Conservation (phyloP, 2,329 filamentous ascomycete genomes). For the Ascochyta lentis region DNA sequence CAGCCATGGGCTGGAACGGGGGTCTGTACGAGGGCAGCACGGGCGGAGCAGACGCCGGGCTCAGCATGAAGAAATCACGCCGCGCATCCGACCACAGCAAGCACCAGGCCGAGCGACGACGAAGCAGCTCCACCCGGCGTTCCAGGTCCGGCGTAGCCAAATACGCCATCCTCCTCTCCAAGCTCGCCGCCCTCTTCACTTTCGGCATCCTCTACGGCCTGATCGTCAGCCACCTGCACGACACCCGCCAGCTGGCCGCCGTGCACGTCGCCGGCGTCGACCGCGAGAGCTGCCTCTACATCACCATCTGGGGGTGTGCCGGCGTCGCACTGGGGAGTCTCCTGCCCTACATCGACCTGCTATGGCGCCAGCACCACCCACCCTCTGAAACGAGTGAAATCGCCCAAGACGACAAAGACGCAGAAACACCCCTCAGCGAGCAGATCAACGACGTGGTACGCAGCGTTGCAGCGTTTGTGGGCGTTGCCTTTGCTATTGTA, state of each 20-base stretch:
- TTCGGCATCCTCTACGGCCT: slow-evolving; percentile 85
- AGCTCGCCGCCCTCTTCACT: slow-evolving; percentile 72
- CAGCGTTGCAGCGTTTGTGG: slow-evolving; percentile 73
- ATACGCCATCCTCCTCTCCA: slow-evolving; percentile 62
- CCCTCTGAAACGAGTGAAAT: neutral
- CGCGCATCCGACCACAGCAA: slow-evolving; percentile 6
- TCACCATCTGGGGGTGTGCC: slow-evolving; percentile 80
- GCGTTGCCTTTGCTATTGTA: slow-evolving; percentile 83
- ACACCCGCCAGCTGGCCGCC: slow-evolving; percentile 68
- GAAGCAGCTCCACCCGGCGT: neutral
- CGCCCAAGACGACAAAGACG: slow-evolving; percentile 38
- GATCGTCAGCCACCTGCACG: slow-evolving; percentile 80
- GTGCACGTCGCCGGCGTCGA: slow-evolving; percentile 66
- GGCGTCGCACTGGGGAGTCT: slow-evolving; percentile 80
- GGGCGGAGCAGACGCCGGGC: slow-evolving; percentile 36
- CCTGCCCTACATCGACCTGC: slow-evolving; percentile 81
- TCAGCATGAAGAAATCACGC: slow-evolving; percentile 32
- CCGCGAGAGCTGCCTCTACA: slow-evolving; percentile 68
- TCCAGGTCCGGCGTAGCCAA: neutral
- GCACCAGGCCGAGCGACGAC: neutral
- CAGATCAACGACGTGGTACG: slow-evolving; percentile 79
- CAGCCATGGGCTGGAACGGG: slow-evolving; percentile 21
- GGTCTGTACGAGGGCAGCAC: slow-evolving; percentile 24
- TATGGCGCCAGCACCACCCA: slow-evolving; percentile 65
- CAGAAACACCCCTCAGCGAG: slow-evolving; percentile 54